Conservation (phyloP, 768 basidiomycete genomes). For the Russula foetens region DNA sequence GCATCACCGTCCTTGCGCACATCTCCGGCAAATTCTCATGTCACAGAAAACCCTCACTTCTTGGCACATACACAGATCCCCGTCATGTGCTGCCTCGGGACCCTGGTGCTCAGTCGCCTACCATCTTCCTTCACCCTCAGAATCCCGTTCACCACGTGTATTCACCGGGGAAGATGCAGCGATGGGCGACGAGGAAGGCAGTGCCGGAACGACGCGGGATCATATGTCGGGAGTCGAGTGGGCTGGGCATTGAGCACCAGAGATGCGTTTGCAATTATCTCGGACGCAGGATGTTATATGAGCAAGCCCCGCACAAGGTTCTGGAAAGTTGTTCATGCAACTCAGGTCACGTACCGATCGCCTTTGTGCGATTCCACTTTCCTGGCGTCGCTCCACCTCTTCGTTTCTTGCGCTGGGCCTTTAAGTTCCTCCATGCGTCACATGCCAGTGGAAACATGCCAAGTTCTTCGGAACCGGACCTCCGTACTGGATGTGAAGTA, state of each 20-base stretch:
- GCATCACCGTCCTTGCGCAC: background rate
- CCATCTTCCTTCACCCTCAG: background rate
- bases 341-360: background rate
- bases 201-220: constrained; percentile 16
- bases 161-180: background rate
- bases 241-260: background rate
- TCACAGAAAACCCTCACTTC: background rate
- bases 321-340: background rate
- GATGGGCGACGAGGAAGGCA: constrained; percentile 13
- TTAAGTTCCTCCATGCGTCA: background rate
- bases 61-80: constrained; percentile 5
- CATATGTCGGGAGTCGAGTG: background rate
- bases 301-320: constrained; percentile 5
- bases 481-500: constrained; percentile 12
- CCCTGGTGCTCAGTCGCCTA: constrained; percentile 2
- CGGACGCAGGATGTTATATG: constrained; percentile 5
- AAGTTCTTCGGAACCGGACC: constrained; percentile 13
- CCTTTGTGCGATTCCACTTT: background rate
- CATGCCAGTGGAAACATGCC: background rate
- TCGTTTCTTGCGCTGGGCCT: background rate
- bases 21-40: constrained; percentile 1
- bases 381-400: constrained; percentile 7
- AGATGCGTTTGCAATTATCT: background rate
- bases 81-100: constrained; percentile 16
- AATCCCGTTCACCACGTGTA: background rate